Base-by-base conservation (phyloP, 495 filamentous ascomycete species). In the Daldinia concentrica region DNA sequence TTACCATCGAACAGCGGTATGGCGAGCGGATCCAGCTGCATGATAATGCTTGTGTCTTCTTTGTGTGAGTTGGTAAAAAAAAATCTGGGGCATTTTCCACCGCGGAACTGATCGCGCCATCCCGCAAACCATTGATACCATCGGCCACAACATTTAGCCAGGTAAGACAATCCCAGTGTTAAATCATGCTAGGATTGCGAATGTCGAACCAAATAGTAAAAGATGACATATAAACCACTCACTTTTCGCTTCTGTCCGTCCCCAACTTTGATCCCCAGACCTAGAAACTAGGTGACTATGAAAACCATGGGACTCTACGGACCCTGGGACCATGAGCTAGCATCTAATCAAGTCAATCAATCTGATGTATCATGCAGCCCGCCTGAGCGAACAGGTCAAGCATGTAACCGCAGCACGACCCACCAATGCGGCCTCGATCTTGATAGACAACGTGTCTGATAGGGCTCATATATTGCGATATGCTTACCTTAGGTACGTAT, bases 41-140 rank as follows among this genome's bases (percentile, higher is more conserved):
- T 73, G 66, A 62, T 62, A 64, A 61, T 68, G 65, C 19, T 58
- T 65, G 51, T 58, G 30, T 32, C 45, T 58, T 58, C 36, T 65
- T 66, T 74, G 52, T 67, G 71, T 70, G 43, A 50, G 36, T 51
- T 69, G 52, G 43, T 48, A 22, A 36, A 69, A 68, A 60, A 17
- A 24, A 12, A 12, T 62, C 58, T 66, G 66, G 66, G 71, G 57
- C 71, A 27, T 62, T 43, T 45, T 62, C 58, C 62, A 51, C 32
- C 71, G 55, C 62, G 60, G 62, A 66, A 56, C n/a, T 66, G 62
- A 77, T 77, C 75, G 73, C 75, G 75, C 75, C 73, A 77, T 77
- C 65, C 61, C 74, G 63, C 73, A 68, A 66, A 65, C 61, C 48
- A 12, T 55, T 76, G 75, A 77, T 76, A 76, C 68, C 73, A 77